Evolutionary conservation across 305 asterid genomes (phyloP).

Genomic region (Solanum chacoense): DNA sequence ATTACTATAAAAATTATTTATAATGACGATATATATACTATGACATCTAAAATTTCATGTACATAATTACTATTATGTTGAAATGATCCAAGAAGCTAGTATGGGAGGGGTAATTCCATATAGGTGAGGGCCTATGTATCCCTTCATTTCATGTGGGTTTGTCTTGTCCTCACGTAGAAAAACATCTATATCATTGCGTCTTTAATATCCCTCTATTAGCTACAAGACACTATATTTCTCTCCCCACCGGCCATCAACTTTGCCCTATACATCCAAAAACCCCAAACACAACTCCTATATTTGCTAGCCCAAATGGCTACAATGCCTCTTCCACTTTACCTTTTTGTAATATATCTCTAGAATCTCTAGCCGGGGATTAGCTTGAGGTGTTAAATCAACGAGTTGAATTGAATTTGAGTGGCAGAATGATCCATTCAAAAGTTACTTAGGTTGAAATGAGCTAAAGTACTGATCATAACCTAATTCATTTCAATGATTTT

Average conservation of each 20-base stretch:
- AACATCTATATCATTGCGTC: conserved; percentile 37
- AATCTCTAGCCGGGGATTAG: background rate
- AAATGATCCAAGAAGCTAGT: background rate
- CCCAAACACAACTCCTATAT: background rate
- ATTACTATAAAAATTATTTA: background rate
- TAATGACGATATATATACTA: background rate
- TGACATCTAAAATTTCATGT: background rate
- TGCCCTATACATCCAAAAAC: background rate
- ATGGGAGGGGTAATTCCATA: background rate
- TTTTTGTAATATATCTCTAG: conserved; percentile 10
- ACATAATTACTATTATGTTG: background rate
- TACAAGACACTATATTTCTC: conserved; percentile 23
- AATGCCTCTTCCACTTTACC: conserved; percentile 15
- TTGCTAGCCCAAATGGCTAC: conserved; percentile 9
- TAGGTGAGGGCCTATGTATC: conserved; percentile 16
- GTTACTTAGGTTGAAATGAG: background rate
- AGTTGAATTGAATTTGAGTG: background rate
- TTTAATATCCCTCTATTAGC: conserved; percentile 23
- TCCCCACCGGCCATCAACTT: background rate
- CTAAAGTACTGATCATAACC: too few species aligned
- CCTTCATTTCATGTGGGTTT: conserved; percentile 46
- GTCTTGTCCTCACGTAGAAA: conserved; percentile 56
- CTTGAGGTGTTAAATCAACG: background rate
- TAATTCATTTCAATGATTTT: background rate
- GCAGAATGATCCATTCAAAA: background rate